Conservation (phyloP, 2,329 filamentous ascomycete genomes). For the Bimuria novae-zelandiae region DNA sequence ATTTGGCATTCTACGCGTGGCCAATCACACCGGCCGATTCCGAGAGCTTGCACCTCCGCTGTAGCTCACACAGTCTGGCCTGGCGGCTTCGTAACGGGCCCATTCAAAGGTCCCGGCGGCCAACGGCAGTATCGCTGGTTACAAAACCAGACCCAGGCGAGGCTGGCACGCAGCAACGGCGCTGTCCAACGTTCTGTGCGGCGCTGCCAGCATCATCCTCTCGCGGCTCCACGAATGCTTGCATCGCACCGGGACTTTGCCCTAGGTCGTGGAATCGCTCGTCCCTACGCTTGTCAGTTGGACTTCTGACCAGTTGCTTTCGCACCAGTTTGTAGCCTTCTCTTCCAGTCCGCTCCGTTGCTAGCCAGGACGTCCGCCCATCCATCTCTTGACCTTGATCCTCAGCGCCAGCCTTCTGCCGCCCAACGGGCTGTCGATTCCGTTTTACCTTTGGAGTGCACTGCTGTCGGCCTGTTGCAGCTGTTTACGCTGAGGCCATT, state of each 20-base stretch:
- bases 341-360: constrained; percentile 7
- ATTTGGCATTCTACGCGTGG: constrained; percentile 1
- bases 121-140: constrained; percentile 16
- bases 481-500: constrained; percentile 12
- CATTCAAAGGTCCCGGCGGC: constrained; percentile 25
- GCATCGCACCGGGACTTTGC: not conserved
- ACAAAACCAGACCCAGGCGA: constrained; percentile 10
- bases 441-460: constrained; percentile 1
- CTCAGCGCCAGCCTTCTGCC: constrained; percentile 10
- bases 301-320: not conserved
- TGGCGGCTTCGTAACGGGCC: constrained; percentile 20
- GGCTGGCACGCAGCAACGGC: constrained; percentile 18
- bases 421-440: constrained; percentile 21
- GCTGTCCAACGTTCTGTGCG: constrained; percentile 12
- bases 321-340: not conserved
- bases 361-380: constrained; percentile 14
- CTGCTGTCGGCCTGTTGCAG: constrained; percentile 8
- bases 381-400: constrained; percentile 9
- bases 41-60: constrained; percentile 28
- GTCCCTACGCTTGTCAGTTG: constrained; percentile 5
- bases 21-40: constrained; percentile 11
- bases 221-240: constrained; percentile 5
- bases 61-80: constrained; percentile 22
- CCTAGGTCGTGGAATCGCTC: constrained; percentile 8
- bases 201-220: not conserved